These are phyloP conservation scores for Zanthoxylum bungeanum DNA, from an alignment of 345 rosid genomes.

Conservation along the genomic window DNA sequence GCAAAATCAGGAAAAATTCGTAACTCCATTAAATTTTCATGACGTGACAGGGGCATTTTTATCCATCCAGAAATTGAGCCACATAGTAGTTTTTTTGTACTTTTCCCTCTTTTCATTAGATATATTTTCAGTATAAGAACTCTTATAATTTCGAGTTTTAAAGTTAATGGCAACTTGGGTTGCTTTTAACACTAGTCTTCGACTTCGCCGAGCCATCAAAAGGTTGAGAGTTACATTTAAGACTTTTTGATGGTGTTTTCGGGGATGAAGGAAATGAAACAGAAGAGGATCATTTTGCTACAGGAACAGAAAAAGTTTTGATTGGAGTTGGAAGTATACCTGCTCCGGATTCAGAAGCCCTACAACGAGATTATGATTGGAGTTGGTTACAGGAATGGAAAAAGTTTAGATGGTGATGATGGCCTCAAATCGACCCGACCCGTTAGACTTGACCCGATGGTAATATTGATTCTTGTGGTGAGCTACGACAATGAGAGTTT, in stretches of 20 bases:
- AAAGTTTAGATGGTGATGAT: slow-evolving; percentile 62
- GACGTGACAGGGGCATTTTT: no score
- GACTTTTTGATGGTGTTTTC: slow-evolving; percentile 25
- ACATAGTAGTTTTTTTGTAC: no score
- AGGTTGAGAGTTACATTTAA: slow-evolving; percentile 11
- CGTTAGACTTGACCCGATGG: slow-evolving; percentile 37
- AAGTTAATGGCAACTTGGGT: slow-evolving; percentile 52
- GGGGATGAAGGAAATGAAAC: slow-evolving; percentile 21
- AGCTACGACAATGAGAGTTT: slow-evolving; percentile 64
- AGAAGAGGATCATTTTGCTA: slow-evolving; percentile 26
- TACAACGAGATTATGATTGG: no score
- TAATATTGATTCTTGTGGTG: slow-evolving; percentile 67
- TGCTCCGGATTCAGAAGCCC: slow-evolving; percentile 66
- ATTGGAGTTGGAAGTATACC: slow-evolving; percentile 74
- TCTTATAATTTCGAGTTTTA: slow-evolving; percentile 21
- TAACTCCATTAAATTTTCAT: no score
- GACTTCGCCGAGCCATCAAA: slow-evolving; percentile 11
- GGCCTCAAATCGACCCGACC: slow-evolving; percentile 38
- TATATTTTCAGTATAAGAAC: slow-evolving; percentile 30
- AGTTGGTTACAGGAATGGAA: no score
- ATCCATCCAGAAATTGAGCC: no score
- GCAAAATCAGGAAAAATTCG: no score
- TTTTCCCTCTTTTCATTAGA: no score
- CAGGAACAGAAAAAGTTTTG: slow-evolving; percentile 29
- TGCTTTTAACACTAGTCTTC: slow-evolving; percentile 30